Evolutionary conservation across 176 grass and related monocot genomes (phyloP).

Genomic region (Oryza glumipatula): DNA sequence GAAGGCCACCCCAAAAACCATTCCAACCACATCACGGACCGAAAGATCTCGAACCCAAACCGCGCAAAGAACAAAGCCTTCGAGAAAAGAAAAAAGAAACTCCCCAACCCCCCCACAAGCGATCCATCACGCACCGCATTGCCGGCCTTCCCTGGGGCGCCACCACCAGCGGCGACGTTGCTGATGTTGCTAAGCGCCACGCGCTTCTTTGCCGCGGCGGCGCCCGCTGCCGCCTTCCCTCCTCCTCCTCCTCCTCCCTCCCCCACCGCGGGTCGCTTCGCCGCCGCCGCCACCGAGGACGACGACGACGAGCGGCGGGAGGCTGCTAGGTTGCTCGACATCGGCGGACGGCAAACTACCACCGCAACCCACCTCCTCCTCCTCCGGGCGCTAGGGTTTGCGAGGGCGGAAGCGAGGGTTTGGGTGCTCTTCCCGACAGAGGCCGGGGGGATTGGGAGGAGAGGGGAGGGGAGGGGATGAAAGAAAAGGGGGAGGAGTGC

Average conservation of each 20-base stretch:
- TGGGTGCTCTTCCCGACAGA: constrained; percentile 37
- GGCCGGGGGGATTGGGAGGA: neutral
- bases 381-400: neutral
- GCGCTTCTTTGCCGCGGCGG: constrained; percentile 74
- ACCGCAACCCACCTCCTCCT: neutral
- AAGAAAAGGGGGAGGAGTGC: neutral
- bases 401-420: neutral
- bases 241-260: constrained; percentile 15
- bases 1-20: neutral
- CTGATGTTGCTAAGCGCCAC: constrained; percentile 80
- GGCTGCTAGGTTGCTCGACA: constrained; percentile 45
- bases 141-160: constrained; percentile 36
- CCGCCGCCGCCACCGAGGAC: constrained; percentile 25
- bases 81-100: neutral
- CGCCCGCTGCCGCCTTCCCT: constrained; percentile 25
- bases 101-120: neutral
- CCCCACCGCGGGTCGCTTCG: constrained; percentile 60
- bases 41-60: neutral
- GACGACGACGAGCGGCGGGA: constrained; percentile 40
- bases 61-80: neutral
- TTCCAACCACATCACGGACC: too few species aligned
- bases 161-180: constrained; percentile 40
- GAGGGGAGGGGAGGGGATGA: neutral
- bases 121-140: constrained; percentile 34
- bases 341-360: constrained; percentile 16